Evolutionary conservation across 2,329 filamentous ascomycete species (phyloP).

Genomic region (Ceratocystis ficicola): DNA sequence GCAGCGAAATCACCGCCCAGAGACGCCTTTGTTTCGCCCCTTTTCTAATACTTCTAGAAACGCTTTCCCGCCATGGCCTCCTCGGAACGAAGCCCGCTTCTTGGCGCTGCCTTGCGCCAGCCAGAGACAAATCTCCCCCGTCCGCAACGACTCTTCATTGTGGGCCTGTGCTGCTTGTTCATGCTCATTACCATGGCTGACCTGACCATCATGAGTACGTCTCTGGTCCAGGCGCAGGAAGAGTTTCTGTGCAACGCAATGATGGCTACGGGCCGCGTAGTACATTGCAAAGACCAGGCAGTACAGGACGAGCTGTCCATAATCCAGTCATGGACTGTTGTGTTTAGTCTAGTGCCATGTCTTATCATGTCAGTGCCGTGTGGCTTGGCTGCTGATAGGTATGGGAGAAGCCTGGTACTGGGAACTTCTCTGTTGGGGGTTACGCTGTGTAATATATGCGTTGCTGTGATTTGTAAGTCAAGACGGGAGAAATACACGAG

Average conservation of each 20-base stretch:
- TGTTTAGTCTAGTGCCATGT: conserved; percentile 23
- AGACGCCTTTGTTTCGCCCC: neutral
- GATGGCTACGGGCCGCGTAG: neutral
- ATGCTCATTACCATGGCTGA: conserved; percentile 20
- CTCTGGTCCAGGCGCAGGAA: conserved; percentile 20
- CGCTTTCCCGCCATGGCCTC: neutral
- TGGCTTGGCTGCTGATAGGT: conserved; percentile 24
- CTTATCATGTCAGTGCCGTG: conserved; percentile 24
- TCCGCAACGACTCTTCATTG: neutral
- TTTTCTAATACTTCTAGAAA: neutral
- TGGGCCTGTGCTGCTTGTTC: conserved; percentile 20
- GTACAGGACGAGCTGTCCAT: conserved; percentile 25
- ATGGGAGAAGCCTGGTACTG: conserved; percentile 23
- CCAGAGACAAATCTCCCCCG: neutral
- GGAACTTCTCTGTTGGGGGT: conserved; percentile 22
- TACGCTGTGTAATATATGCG: conserved; percentile 16
- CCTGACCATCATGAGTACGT: conserved; percentile 21
- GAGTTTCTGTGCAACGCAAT: conserved; percentile 20
- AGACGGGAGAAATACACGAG: neutral
- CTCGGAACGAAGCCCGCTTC: neutral
- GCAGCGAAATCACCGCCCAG: neutral
- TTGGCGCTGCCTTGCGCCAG: neutral
- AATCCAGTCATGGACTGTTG: conserved; percentile 23
- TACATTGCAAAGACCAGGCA: conserved; percentile 23
- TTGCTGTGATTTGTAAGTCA: conserved; percentile 21